Percentiles rank a stretch among this genome's conserved stretches.
Conservation (phyloP, 805 yeast genomes). For the Torulaspora delbrueckii region DNA sequence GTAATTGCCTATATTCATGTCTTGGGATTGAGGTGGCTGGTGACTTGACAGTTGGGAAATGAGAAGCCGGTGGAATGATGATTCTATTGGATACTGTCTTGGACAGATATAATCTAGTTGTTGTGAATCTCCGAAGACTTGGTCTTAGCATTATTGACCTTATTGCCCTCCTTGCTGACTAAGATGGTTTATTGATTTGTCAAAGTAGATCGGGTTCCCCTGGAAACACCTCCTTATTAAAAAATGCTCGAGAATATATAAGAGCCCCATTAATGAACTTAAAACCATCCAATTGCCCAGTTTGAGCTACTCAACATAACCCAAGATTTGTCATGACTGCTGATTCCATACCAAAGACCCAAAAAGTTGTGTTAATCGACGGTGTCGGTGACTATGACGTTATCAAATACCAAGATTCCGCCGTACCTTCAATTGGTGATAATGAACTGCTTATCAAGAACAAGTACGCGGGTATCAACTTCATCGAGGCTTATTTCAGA, state of each 20-base stretch:
- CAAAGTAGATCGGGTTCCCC: background rate
- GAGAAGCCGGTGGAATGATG: constrained; percentile 23
- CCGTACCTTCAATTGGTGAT: constrained; percentile 52
- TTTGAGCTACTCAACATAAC: background rate
- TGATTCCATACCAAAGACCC: constrained; percentile 42
- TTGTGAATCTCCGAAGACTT: constrained; percentile 6
- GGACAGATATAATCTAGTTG: constrained; percentile 6
- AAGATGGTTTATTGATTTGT: background rate
- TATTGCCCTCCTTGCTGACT: background rate
- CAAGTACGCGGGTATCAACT: constrained; percentile 73
- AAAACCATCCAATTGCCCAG: background rate
- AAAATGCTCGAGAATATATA: background rate
- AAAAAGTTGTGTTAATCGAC: constrained; percentile 50
- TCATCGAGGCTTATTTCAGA: constrained; percentile 79
- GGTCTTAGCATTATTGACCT: background rate
- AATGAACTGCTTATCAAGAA: constrained; percentile 68
- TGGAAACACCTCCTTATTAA: background rate
- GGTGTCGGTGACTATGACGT: constrained; percentile 58
- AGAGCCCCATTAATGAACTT: background rate
- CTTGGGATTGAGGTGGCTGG: constrained; percentile 12
- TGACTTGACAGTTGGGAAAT: constrained; percentile 7
- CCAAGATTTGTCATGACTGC: too few species aligned
- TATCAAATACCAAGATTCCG: constrained; percentile 51
- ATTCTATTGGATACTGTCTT: constrained; percentile 20
- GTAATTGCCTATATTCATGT: constrained; percentile 42